A percentile compares a stretch with the other conserved stretches of the same genome.
Evolutionary conservation across 202 grass and related monocot species (phyloP).

Genomic region (Musa balbisiana): DNA sequence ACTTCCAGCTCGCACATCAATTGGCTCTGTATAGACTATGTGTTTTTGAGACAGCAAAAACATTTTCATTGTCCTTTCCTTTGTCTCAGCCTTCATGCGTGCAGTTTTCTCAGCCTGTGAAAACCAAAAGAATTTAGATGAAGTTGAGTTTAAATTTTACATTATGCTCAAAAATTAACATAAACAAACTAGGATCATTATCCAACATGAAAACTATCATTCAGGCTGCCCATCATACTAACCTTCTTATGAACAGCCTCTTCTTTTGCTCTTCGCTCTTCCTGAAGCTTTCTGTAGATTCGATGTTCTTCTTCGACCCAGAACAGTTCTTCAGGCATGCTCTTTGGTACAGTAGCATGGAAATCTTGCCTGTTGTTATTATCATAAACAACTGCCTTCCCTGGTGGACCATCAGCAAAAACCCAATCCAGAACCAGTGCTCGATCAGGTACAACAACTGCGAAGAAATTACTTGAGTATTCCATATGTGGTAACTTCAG

Average conservation of each 20-base stretch:
- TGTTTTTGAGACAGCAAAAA: slow-evolving; percentile 94
- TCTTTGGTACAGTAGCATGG: slow-evolving; percentile 68
- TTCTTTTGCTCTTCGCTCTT: slow-evolving; percentile 66
- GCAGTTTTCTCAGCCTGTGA: slow-evolving; percentile 55
- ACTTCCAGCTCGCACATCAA: slow-evolving; percentile 68
- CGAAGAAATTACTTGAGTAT: neutral
- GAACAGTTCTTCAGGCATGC: slow-evolving; percentile 45
- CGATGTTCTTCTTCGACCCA: slow-evolving; percentile 79
- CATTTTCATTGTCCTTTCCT: slow-evolving; percentile 70
- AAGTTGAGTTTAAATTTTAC: neutral
- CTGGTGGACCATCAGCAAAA: slow-evolving; percentile 74
- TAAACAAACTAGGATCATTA: neutral
- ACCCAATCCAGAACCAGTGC: slow-evolving; percentile 75
- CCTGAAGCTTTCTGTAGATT: slow-evolving; percentile 62
- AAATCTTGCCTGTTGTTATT: slow-evolving; percentile 74
- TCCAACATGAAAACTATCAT: neutral
- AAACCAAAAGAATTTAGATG: slow-evolving; percentile 20
- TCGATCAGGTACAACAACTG: slow-evolving; percentile 63
- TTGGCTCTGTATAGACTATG: slow-evolving; percentile 86
- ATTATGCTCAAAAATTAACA: neutral
- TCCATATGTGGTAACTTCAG: too few relatives aligned
- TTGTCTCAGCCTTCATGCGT: slow-evolving; percentile 70
- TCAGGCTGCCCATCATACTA: slow-evolving; percentile 22
- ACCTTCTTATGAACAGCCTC: slow-evolving; percentile 51
- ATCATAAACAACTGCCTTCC: slow-evolving; percentile 70